phyloP scores from a whole-genome alignment of 257 asterid species.

The Paraleonurus japonicus region DNA sequence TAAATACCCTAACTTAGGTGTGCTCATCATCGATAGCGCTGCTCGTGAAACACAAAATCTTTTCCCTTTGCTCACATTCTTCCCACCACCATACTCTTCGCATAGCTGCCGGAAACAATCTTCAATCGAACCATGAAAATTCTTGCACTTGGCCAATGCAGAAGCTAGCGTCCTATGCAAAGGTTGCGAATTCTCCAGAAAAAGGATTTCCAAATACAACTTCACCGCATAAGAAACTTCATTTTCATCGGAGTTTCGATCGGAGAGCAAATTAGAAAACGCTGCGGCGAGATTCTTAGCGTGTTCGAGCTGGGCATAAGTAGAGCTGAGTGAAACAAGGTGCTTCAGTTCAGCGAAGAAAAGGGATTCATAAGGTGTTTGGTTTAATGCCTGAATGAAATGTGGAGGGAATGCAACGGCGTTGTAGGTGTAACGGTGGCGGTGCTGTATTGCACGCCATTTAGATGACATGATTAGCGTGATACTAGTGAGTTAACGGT shows the following conservation, averaged over 20 bases:
- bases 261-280: slow-evolving; percentile 53
- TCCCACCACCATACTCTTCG: slow-evolving; percentile 65
- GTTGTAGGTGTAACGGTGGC: slow-evolving; percentile 87
- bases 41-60: slow-evolving; percentile 84
- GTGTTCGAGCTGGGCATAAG: slow-evolving; percentile 80
- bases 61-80: slow-evolving; percentile 45
- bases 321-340: slow-evolving; percentile 69
- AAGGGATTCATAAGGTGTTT: slow-evolving; percentile 40
- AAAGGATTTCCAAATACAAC: slow-evolving; percentile 63
- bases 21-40: slow-evolving; percentile 88
- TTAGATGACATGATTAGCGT: slow-evolving; percentile 63
- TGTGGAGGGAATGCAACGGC: slow-evolving; percentile 63
- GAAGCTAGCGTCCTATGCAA: slow-evolving; percentile 78
- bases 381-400: slow-evolving; percentile 61
- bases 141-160: slow-evolving; percentile 62
- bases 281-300: slow-evolving; percentile 63
- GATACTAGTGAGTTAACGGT: neutral
- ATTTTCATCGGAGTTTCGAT: slow-evolving; percentile 35
- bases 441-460: slow-evolving; percentile 98
- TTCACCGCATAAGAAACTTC: slow-evolving; percentile 51
- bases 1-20: slow-evolving; percentile 78
- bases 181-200: slow-evolving; percentile 80
- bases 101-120: slow-evolving; percentile 58
- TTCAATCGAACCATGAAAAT: slow-evolving; percentile 44
- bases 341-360: slow-evolving; percentile 59